Conservation (phyloP, 495 filamentous ascomycete species). For the Aspergillus indologenus region DNA sequence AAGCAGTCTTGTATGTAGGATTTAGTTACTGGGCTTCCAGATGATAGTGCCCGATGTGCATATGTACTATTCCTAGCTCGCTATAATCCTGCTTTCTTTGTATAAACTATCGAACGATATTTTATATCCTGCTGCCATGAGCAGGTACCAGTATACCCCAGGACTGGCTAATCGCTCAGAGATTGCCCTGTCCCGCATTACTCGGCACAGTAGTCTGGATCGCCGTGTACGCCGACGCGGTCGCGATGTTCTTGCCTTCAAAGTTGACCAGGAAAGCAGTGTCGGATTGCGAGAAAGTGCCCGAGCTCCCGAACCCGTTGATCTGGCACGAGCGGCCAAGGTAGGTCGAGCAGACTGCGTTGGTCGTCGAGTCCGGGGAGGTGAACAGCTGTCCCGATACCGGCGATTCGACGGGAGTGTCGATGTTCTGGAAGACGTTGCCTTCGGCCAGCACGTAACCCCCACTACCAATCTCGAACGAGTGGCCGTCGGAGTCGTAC, state of each 20-base stretch:
- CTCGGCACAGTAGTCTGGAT: conserved; percentile 25
- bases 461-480: conserved; percentile 28
- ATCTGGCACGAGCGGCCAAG: conserved; percentile 28
- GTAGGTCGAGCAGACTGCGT: conserved; percentile 23
- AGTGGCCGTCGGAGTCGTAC: conserved; percentile 35
- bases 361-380: conserved; percentile 19
- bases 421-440: conserved; percentile 32
- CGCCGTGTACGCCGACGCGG: not conserved
- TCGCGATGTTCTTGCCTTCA: no score
- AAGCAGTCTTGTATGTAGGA: no score
- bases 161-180: conserved; percentile 26
- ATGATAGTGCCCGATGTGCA: no score
- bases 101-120: no score
- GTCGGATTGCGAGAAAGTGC: conserved; percentile 7
- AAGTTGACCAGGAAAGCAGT: no score
- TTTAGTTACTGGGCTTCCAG: no score
- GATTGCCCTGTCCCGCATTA: conserved; percentile 35
- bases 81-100: no score
- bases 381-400: conserved; percentile 24
- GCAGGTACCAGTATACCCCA: no score
- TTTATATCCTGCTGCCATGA: no score
- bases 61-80: no score
- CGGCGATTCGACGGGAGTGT: conserved; percentile 23
- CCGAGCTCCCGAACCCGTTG: conserved; percentile 26
- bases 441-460: conserved; percentile 29